Conservation (phyloP, 768 basidiomycete genomes). For the Phanerochaete carnosa region DNA sequence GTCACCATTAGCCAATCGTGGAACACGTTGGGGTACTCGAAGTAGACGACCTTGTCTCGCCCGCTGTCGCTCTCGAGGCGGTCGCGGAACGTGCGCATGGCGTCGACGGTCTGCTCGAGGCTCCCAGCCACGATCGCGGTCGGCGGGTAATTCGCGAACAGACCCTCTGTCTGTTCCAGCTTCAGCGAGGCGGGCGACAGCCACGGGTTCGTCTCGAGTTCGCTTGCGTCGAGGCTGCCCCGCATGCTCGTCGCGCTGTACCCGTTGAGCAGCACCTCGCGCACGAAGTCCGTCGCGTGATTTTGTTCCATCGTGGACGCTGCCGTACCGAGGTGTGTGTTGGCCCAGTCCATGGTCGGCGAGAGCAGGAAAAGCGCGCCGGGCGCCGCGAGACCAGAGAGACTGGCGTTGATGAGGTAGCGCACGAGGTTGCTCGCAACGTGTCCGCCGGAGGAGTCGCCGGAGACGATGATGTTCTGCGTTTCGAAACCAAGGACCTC, state of each 20-base stretch:
- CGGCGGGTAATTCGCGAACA: slow-evolving; percentile 28
- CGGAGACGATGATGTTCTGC: slow-evolving; percentile 41
- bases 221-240: neutral
- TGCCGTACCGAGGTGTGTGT: too few species aligned
- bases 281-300: too few species aligned
- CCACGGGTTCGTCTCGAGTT: too few species aligned
- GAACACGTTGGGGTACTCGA: slow-evolving; percentile 25
- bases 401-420: slow-evolving; percentile 28
- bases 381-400: slow-evolving; percentile 19
- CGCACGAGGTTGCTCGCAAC: slow-evolving; percentile 37
- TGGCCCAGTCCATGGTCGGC: slow-evolving; percentile 29
- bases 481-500: slow-evolving; percentile 36
- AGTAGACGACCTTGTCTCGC: slow-evolving; percentile 20
- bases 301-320: neutral
- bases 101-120: slow-evolving; percentile 32
- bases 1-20: slow-evolving; percentile 22
- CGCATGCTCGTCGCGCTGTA: neutral
- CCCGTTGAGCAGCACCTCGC: neutral
- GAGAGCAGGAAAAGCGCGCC: slow-evolving; percentile 33
- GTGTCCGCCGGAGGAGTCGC: slow-evolving; percentile 55
- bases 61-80: slow-evolving; percentile 30
- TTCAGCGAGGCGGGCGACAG: slow-evolving; percentile 14
- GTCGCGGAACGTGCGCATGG: slow-evolving; percentile 26
- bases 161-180: neutral
- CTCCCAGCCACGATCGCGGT: slow-evolving; percentile 28